Evolutionary conservation across 2,329 filamentous ascomycete species (phyloP).

Genomic region (Verticillium nubilum): DNA sequence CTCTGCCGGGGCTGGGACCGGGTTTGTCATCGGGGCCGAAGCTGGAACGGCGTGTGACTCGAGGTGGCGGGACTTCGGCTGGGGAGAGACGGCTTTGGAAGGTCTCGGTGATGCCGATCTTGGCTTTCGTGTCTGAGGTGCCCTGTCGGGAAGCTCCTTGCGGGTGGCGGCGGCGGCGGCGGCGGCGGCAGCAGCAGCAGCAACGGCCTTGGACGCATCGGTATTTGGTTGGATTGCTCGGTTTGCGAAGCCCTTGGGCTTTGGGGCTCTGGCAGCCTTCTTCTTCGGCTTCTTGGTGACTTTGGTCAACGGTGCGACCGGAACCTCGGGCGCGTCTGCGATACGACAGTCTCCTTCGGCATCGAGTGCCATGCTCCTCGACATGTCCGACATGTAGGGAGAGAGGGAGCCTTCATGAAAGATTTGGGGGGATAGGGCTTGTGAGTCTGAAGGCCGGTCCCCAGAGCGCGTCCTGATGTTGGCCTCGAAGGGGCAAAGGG

Average conservation of each 20-base stretch:
- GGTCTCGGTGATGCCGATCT: neutral
- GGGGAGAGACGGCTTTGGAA: neutral
- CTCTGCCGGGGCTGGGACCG: neutral
- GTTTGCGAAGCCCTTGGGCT: neutral
- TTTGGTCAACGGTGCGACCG: neutral
- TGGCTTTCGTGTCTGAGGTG: neutral
- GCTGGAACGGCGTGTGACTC: neutral
- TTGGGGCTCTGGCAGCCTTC: neutral
- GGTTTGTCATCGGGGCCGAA: neutral
- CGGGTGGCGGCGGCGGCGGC: neutral
- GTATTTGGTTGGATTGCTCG: neutral
- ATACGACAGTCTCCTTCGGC: conserved; percentile 2
- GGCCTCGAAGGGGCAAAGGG: neutral
- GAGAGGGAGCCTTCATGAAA: neutral
- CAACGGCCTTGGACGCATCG: neutral
- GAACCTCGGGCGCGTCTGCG: conserved; percentile 1
- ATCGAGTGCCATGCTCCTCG: conserved; percentile 6
- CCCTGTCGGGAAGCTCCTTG: conserved; percentile 8
- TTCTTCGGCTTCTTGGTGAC: neutral
- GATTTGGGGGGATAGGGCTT: neutral
- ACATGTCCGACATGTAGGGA: conserved; percentile 1
- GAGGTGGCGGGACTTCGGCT: neutral
- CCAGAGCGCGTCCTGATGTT: neutral
- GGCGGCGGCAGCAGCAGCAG: too few relatives aligned
- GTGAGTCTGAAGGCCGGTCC: neutral